These are phyloP conservation scores for Gossypium raimondii DNA, from an alignment of 345 rosid species.

Conservation along the genomic window DNA sequence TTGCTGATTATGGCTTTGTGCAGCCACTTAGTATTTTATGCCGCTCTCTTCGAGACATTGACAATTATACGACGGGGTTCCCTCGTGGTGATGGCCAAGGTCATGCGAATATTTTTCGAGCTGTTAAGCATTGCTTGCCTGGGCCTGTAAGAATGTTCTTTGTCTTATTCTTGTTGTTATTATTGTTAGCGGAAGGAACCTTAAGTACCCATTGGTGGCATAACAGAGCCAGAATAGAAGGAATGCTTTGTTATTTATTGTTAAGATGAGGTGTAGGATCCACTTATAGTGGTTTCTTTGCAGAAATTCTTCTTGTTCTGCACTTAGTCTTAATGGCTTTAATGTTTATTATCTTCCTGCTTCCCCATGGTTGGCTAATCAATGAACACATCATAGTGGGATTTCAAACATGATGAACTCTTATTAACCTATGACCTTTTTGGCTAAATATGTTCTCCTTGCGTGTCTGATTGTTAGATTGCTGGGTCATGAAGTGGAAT, in stretches of 20 bases:
- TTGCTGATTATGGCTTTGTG: conserved; percentile 15
- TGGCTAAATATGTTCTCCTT: conserved; percentile 6
- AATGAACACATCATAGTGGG: not conserved
- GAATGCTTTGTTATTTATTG: not conserved
- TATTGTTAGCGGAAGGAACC: conserved; percentile 9
- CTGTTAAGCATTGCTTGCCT: conserved; percentile 88
- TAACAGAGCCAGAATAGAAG: conserved; percentile 4
- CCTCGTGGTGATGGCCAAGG: conserved; percentile 88
- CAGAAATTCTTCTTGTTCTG: not conserved
- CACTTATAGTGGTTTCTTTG: conserved; percentile 10
- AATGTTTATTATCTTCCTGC: not conserved
- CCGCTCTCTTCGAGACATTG: conserved; percentile 74
- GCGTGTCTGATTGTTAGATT: not conserved
- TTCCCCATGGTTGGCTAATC: not conserved
- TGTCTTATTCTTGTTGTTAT: conserved; percentile 11
- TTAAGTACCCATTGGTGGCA: conserved; percentile 9
- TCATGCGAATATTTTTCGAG: conserved; percentile 79
- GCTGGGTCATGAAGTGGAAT: not conserved
- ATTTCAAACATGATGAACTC: not conserved
- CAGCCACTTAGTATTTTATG: conserved; percentile 97
- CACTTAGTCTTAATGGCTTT: not conserved
- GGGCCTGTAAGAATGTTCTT: conserved; percentile 73
- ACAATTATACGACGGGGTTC: conserved; percentile 70
- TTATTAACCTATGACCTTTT: conserved; percentile 7
- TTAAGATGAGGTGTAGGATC: conserved; percentile 5